Base-by-base conservation (phyloP, 202 grass and related monocot genomes). In the Hordeum pubiflorum region DNA sequence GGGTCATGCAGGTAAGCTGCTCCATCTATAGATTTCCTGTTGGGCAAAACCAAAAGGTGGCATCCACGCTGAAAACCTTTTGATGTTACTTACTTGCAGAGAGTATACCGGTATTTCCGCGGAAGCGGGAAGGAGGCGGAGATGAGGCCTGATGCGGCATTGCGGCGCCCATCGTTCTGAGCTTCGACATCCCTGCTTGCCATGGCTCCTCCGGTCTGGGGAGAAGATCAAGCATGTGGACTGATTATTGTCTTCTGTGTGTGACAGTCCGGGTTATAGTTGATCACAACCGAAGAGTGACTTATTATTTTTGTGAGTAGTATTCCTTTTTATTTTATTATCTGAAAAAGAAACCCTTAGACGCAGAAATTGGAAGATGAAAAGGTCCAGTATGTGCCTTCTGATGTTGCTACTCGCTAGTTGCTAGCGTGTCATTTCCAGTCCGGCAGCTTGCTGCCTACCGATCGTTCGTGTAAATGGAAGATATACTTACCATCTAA, bases 1-100 rank as follows among this genome's bases (percentile, higher is more conserved):
- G 88, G 88, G 88, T 93, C 59, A 76, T 89, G 12, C 91, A 94
- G 88, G 82, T 82, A 50, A 31, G 27, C 61, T 36, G 15, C n/a
- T 26, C 1, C 24, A 26, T 26, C 14, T 10, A n/a, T 29, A 65
- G 8, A 52, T 54, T 40, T 22, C 38, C 13, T 72, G 3, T 4
- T 80, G 41, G 2, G 8, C 9, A 7, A 14, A 10, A 9, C 14
- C 55, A 7, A 31, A 63, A 41, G 36, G 44, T 70, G 22, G 24
- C 6, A 0, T 71, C 22, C 4, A 1, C 37, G 4, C 8, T 33
- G 17, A 18, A 78, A 71, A 77, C 1, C 0, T 26, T 15, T 37
- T 57, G 66, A 3, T 63, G 17, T 10, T 29, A 37, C 9, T 6
- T 27, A 27, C n/a, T 6, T 74, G 21, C 86, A 91, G 91, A 82